Base-by-base conservation (phyloP, 345 rosid species). In the Ceriops decandra region DNA sequence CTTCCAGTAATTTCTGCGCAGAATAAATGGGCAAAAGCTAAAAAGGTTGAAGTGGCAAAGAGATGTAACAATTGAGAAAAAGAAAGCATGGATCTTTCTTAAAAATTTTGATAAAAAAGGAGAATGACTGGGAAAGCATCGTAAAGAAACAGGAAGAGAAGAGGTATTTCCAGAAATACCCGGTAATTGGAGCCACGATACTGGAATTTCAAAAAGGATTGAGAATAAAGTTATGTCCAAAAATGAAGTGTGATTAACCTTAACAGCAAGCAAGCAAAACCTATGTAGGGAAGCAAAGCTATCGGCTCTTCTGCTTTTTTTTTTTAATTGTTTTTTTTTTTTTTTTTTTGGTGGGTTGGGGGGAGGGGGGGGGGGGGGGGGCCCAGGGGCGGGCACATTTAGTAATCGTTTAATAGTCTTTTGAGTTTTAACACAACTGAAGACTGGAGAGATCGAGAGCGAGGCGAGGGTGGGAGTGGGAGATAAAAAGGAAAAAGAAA, bases 221-320 rank as follows among this genome's bases (percentile, higher is more conserved):
- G 70, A 42, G 85, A 76, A 84, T 83, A 76, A 81, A 81, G 84
- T 66, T 66, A 64, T 69, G 69, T 46, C 69, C 82, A 52, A 80
- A 79, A 42, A 11, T 13, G 49, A 42, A 42, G 4, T 11, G 49
- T 42, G 3, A 42, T 42, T 33, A 33, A 38, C 16, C 19, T 42
- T 16, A 42, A 42, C 13, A 13, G 17, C 16, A 42, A 42, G 49
- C 49, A 38, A 38, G 6, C 47, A 52, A 33, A 38, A 47, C 66
- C 64, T 35, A 63, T 32, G 38, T 32, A 68, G 49, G 61, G 52
- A 71, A 57, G 71, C 69, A 62, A 71, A 53, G 64, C 52, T 33
- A 59, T 28, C 27, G 28, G 46, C 20, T 57, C 54, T 21, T 27
- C 1, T 53, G 16, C 13, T 35, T 35, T 30, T 63, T 9, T 33